A percentile compares a stretch with the other conserved stretches of the same genome.
Evolutionary conservation across 768 basidiomycete species (phyloP).

Genomic region (Rhodosporidiobolus sp.): DNA sequence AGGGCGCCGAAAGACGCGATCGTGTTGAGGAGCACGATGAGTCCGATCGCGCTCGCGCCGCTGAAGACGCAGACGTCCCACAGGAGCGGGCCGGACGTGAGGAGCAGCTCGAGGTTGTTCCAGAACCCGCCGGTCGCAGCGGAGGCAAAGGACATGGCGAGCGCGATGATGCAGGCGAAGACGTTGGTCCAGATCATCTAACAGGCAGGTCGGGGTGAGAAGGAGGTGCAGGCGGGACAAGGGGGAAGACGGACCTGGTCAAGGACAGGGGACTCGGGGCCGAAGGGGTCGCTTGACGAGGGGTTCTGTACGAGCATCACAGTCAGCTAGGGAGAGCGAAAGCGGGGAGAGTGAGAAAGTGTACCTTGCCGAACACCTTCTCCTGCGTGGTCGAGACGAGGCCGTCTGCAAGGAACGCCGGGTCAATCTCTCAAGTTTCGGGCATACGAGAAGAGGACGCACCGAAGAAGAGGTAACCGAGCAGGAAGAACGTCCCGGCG

Average conservation of each 20-base stretch:
- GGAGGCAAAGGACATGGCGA: slow-evolving; percentile 17
- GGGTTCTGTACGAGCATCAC: slow-evolving; percentile 19
- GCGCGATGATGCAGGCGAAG: slow-evolving; percentile 33
- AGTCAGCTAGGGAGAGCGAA: not conserved
- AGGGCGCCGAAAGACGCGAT: slow-evolving; percentile 41
- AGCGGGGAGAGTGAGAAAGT: not conserved
- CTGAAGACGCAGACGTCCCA: slow-evolving; percentile 37
- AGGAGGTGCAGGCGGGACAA: no score
- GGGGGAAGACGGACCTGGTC: slow-evolving; percentile 21
- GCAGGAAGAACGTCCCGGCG: slow-evolving; percentile 29
- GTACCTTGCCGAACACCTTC: slow-evolving; percentile 41
- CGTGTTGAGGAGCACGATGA: slow-evolving; percentile 42
- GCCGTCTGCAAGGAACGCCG: slow-evolving; percentile 19
- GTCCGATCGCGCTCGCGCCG: slow-evolving; percentile 29
- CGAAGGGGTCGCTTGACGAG: slow-evolving; percentile 37
- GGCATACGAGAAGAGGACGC: no score
- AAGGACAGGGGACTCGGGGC: slow-evolving; percentile 39
- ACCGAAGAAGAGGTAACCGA: slow-evolving; percentile 42
- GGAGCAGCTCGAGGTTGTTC: slow-evolving; percentile 27
- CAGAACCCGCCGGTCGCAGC: slow-evolving; percentile 25
- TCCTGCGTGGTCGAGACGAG: slow-evolving; percentile 43
- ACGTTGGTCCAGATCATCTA: slow-evolving; percentile 41
- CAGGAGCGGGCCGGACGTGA: slow-evolving; percentile 6
- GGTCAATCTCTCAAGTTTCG: no score
- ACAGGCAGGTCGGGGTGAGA: not conserved